phyloP scores from a whole-genome alignment of 768 basidiomycete genomes.

The Bullera alba region DNA sequence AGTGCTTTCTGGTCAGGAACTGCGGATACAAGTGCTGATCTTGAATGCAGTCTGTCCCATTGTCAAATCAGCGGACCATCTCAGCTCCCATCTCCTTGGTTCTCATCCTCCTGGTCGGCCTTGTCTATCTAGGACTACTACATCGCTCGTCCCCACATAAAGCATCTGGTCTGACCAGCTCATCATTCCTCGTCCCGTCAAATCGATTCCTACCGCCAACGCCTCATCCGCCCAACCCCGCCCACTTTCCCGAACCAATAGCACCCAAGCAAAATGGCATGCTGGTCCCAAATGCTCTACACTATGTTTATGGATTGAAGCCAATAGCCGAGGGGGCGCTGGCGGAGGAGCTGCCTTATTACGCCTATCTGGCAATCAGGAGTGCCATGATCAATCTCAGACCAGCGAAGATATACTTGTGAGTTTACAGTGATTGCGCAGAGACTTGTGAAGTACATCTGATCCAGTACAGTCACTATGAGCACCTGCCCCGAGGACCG shows the following conservation, averaged over 20 bases:
- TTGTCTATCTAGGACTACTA: too few species aligned
- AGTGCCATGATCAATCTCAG: constrained; percentile 43
- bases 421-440: not conserved
- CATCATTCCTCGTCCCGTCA: constrained; percentile 21
- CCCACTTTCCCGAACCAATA: constrained; percentile 25
- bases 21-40: too few species aligned
- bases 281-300: constrained; percentile 42
- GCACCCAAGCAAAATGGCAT: constrained; percentile 26
- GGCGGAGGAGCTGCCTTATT: constrained; percentile 45
- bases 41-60: too few species aligned
- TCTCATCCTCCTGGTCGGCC: too few species aligned
- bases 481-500: constrained; percentile 43
- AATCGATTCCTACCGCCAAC: constrained; percentile 23
- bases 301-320: constrained; percentile 47
- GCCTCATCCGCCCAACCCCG: constrained; percentile 8
- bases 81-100: too few species aligned
- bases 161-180: constrained; percentile 4
- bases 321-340: constrained; percentile 16
- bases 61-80: too few species aligned
- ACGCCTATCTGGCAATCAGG: constrained; percentile 46
- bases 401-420: constrained; percentile 46
- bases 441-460: not conserved
- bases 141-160: not conserved
- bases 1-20: too few species aligned
- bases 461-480: constrained; percentile 36